These are phyloP conservation scores for Malania oleifera DNA, from an alignment of 164 flowering plant species.

Conservation along the genomic window DNA sequence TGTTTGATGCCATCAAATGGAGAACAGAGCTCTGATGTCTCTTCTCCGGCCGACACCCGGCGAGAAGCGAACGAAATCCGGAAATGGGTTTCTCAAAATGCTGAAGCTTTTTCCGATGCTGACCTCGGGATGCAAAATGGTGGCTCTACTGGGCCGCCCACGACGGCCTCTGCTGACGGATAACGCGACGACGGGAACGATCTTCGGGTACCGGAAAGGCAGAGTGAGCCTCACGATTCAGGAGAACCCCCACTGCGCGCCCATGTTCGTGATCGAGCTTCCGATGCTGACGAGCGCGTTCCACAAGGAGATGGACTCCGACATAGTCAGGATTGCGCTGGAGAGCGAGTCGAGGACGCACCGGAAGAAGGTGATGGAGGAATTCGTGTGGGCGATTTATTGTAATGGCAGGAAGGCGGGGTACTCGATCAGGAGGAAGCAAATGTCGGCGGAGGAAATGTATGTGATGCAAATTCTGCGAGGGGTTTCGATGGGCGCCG, in stretches of 20 bases:
- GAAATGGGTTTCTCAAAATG: constrained; percentile 51
- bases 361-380: constrained; percentile 63
- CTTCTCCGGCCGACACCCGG: constrained; percentile 40
- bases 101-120: constrained; percentile 79
- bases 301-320: constrained; percentile 72
- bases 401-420: constrained; percentile 80
- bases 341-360: constrained; percentile 70
- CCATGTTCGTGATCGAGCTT: constrained; percentile 67
- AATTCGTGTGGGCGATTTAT: constrained; percentile 79
- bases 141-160: constrained; percentile 57
- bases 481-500: constrained; percentile 95
- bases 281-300: constrained; percentile 51
- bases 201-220: constrained; percentile 73
- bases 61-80: constrained; percentile 25
- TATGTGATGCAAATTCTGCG: constrained; percentile 62
- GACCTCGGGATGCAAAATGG: constrained; percentile 84
- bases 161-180: constrained; percentile 45
- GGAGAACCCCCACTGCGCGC: constrained; percentile 59
- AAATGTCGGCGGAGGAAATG: constrained; percentile 57
- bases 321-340: constrained; percentile 60
- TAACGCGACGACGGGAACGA: constrained; percentile 51
- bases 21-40: constrained; percentile 51
- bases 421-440: constrained; percentile 64
- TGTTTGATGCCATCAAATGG: constrained; percentile 36
- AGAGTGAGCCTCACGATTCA: constrained; percentile 61